phyloP scores from a whole-genome alignment of 2,329 filamentous ascomycete genomes.

The Coleophoma cylindrospora region DNA sequence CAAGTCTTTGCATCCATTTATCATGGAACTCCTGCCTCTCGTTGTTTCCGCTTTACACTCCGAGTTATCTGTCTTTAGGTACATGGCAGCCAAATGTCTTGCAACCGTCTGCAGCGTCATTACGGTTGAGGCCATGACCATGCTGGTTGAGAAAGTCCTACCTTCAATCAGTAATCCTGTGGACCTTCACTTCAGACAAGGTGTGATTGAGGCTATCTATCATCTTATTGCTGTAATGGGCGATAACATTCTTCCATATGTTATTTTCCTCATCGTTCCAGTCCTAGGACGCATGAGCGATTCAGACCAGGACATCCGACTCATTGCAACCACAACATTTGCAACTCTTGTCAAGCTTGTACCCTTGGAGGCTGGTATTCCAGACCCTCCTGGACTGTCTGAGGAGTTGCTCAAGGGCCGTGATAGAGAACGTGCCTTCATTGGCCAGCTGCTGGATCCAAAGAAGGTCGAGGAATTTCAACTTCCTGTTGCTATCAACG shows the following conservation, averaged over 20 bases:
- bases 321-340: slow-evolving; percentile 94
- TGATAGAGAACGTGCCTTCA: slow-evolving; percentile 93
- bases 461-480: slow-evolving; percentile 94
- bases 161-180: slow-evolving; percentile 88
- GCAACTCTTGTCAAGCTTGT: slow-evolving; percentile 96
- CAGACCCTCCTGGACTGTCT: slow-evolving; percentile 89
- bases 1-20: slow-evolving; percentile 67
- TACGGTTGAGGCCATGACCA: slow-evolving; percentile 91
- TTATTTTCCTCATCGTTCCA: slow-evolving; percentile 97
- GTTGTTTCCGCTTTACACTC: slow-evolving; percentile 86
- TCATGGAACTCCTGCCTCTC: slow-evolving; percentile 77
- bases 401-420: slow-evolving; percentile 82
- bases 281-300: slow-evolving; percentile 98
- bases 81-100: slow-evolving; percentile 95
- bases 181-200: slow-evolving; percentile 85
- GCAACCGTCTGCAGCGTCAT: slow-evolving; percentile 97
- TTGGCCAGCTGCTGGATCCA: slow-evolving; percentile 89
- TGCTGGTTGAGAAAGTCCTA: slow-evolving; percentile 86
- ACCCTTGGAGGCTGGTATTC: slow-evolving; percentile 93
- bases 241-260: slow-evolving; percentile 90
- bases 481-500: slow-evolving; percentile 95
- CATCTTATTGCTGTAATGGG: slow-evolving; percentile 98
- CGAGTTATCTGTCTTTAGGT: slow-evolving; percentile 84
- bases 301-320: slow-evolving; percentile 89
- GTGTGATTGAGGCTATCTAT: slow-evolving; percentile 91